Evolutionary conservation across 306 rosid species (phyloP), one percentile per base, ranked within the genome.

Genomic region (Medicago ruthenica): DNA sequence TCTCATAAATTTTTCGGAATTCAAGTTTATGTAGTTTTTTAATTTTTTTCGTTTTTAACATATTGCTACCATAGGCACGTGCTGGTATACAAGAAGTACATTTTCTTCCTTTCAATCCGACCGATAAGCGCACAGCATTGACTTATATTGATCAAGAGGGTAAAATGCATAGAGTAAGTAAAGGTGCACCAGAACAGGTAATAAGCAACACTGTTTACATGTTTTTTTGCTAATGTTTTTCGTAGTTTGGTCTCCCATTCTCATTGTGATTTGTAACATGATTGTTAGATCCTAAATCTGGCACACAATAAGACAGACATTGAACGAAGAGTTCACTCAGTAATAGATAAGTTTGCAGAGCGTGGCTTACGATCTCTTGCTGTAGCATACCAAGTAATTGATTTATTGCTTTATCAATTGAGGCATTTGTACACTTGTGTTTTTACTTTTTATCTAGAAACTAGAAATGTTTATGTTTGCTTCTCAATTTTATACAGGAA

Each of bases 131-230:
- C 71, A 95, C 98, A 7, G 98, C 98, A 66, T 87, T 95, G 89
- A 95, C 98, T 66, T 95, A 95, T 74, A 63, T 85, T 77, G 98
- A 95, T 59, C 84, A 72, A 58, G 91, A 85, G 16, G 97, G 97
- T 63, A 92, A 90, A 87, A 89, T 89, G 98, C 98, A 89, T 58
- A 84, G 97, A 81, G 98, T 95, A 60, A 95, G 98, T 91, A 95
- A 95, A 86, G 98, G 98, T 76, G 98, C 98, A 73, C 98, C 97
- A 0, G 97, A 92, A 82, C 98, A 95, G 97, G 98, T 95, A 86
- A 82, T 16, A 60, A 62, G 62, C 42, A 62, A n/a, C 71, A 31
- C 7, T 71, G 37, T 11, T 17, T 40, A 41, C 39, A 12, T 60
- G 13, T 48, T 60, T 7, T 15, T 18, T 53, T 66, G 31, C 7